A percentile compares a stretch with the other conserved stretches of the same genome.
Evolutionary conservation across 2,329 filamentous ascomycete genomes (phyloP).

Genomic region (Trichoderma koningii): DNA sequence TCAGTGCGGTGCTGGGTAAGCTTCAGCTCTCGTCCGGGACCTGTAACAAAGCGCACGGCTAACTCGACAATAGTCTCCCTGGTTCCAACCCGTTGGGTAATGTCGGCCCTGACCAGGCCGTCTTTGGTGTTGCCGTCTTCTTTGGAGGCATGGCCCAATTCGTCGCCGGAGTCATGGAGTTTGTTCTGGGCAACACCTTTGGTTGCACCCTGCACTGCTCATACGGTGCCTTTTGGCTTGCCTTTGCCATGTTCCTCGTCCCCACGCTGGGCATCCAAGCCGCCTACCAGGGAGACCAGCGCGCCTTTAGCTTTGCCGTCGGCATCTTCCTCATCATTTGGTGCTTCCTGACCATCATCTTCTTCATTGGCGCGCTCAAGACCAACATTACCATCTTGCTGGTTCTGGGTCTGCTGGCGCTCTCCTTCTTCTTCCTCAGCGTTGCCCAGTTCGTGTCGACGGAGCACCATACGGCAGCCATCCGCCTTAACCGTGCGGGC

Average conservation of each 20-base stretch:
- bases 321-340: slow-evolving; percentile 61
- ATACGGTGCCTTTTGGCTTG: slow-evolving; percentile 64
- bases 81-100: slow-evolving; percentile 39
- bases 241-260: slow-evolving; percentile 59
- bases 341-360: slow-evolving; percentile 60
- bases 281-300: slow-evolving; percentile 44
- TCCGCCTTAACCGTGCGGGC: slow-evolving; percentile 48
- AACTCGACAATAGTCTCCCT: slow-evolving; percentile 36
- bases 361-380: slow-evolving; percentile 57
- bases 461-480: slow-evolving; percentile 42
- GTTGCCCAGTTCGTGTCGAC: slow-evolving; percentile 56
- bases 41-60: not conserved
- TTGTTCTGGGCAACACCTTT: slow-evolving; percentile 61
- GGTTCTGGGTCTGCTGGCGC: slow-evolving; percentile 59
- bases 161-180: slow-evolving; percentile 62
- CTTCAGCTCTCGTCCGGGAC: not conserved
- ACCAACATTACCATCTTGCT: slow-evolving; percentile 61
- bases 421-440: slow-evolving; percentile 61
- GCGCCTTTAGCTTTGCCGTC: slow-evolving; percentile 52
- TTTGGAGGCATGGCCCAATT: slow-evolving; percentile 71
- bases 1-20: slow-evolving; percentile 52
- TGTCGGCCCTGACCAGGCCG: slow-evolving; percentile 42
- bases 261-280: slow-evolving; percentile 53
- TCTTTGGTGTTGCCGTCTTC: slow-evolving; percentile 43
- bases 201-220: slow-evolving; percentile 62